Conservation (phyloP, 2,329 filamentous ascomycete species). For the Raffaelea ambrosiae region DNA sequence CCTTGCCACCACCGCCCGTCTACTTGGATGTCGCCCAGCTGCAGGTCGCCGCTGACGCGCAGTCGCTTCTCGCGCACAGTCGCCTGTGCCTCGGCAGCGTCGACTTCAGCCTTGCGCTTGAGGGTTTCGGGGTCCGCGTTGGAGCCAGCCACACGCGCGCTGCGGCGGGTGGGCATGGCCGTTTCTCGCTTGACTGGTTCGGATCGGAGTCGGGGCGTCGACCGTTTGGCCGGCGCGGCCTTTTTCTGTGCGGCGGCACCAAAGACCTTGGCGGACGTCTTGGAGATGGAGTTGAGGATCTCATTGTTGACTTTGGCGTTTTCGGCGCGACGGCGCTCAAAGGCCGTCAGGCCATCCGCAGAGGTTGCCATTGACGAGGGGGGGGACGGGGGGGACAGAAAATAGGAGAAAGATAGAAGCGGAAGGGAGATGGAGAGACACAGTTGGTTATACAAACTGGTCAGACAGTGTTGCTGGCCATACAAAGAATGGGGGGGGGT, state of each 20-base stretch:
- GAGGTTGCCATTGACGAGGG: not conserved
- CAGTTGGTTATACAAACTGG: too few species aligned
- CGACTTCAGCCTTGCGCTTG: conserved; percentile 44
- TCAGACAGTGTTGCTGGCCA: too few species aligned
- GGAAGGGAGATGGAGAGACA: too few species aligned
- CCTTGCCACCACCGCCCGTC: conserved; percentile 69
- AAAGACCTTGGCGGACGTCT: conserved; percentile 42
- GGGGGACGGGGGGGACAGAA: conserved; percentile 1
- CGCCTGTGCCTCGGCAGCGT: conserved; percentile 27
- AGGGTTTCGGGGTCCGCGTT: conserved; percentile 37
- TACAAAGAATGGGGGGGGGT: not conserved
- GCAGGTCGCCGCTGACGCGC: conserved; percentile 49
- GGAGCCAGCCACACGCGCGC: conserved; percentile 48
- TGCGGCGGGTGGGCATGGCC: conserved; percentile 44
- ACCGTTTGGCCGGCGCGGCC: conserved; percentile 26
- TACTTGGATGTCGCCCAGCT: conserved; percentile 68
- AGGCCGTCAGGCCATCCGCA: conserved; percentile 59
- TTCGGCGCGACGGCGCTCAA: conserved; percentile 74
- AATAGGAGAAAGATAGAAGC: not conserved
- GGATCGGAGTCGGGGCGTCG: conserved; percentile 14
- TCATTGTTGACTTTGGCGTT: conserved; percentile 84
- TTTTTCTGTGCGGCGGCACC: conserved; percentile 30
- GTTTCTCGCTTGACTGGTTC: conserved; percentile 27
- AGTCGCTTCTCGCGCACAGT: conserved; percentile 48
- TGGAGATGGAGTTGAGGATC: conserved; percentile 67